Base-by-base conservation (phyloP, 164 flowering plant species). In the Vitis cinerea region DNA sequence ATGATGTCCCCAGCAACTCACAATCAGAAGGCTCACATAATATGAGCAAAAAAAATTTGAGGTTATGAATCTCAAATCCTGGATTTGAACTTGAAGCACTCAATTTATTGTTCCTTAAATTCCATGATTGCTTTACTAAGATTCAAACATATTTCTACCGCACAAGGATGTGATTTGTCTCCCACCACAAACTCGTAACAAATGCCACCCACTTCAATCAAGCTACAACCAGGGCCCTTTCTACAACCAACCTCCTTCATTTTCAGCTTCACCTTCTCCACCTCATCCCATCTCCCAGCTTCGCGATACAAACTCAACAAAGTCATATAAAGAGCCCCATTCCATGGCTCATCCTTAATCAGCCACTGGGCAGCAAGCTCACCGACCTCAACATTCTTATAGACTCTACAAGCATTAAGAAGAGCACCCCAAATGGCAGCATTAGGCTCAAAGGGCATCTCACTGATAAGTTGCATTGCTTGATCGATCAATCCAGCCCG, bases 181-280 rank as follows among this genome's bases (percentile, higher is more conserved):
- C 74, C 78, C 14, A 14, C 77, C 29, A 79, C 75, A 64, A 82
- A 79, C 71, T 79, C 84, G 68, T 62, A 59, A 53, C 71, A 77
- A 68, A 29, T 23, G 44, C 80, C 78, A 66, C 71, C 70, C 59
- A 79, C 76, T 67, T 81, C 82, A 66, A 81, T 59, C 65, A 78
- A 72, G 65, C 82, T 78, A 64, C 84, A 81, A 17, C 84, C 84
- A 56, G 84, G 84, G 63, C 19, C 74, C 72, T 81, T 81, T 59
- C 71, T 72, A 59, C 69, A 74, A 54, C 77, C 77, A 62, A 50
- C 67, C 12, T 70, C 65, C 63, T 79, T 74, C 84, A 81, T 81
- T 53, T 74, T 75, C 55, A 13, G 63, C 71, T 78, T 81, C 63
- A 77, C 70, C 71, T 65, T 74, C 51, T 71, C 74, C 30, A 74